Percentiles rank a stretch among this genome's conserved stretches.
Conservation (phyloP, 768 basidiomycete species). For the Amanita phalloides region DNA sequence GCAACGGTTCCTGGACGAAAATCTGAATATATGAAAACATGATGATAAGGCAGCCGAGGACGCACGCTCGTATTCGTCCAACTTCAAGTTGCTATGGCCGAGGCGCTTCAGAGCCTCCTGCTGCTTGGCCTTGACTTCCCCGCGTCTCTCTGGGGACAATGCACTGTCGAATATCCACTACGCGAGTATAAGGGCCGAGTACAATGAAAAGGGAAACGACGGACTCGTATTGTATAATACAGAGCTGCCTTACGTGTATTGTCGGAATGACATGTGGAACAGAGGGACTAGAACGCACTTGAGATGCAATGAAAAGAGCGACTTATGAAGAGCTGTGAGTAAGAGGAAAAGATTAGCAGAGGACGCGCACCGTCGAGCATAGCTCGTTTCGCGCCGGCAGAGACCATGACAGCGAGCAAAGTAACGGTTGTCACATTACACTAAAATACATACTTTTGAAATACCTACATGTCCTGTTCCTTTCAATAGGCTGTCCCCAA, state of each 20-base stretch:
- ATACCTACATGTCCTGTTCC: too few species aligned
- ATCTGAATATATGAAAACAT: background rate
- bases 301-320: slow-evolving; percentile 39
- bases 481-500: too few species aligned
- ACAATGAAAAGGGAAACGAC: slow-evolving; percentile 13
- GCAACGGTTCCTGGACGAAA: slow-evolving; percentile 61
- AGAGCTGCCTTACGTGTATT: slow-evolving; percentile 51
- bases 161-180: slow-evolving; percentile 57
- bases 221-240: slow-evolving; percentile 65
- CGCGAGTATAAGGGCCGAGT: background rate
- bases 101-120: slow-evolving; percentile 58
- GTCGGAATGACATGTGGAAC: slow-evolving; percentile 12
- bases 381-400: slow-evolving; percentile 29
- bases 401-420: slow-evolving; percentile 15
- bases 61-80: slow-evolving; percentile 89
- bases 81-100: slow-evolving; percentile 60
- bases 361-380: slow-evolving; percentile 30
- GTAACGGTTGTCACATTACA: background rate
- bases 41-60: background rate
- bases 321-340: slow-evolving; percentile 22
- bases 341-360: slow-evolving; percentile 1
- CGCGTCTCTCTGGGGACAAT: slow-evolving; percentile 39
- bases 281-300: slow-evolving; percentile 20
- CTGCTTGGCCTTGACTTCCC: slow-evolving; percentile 59
- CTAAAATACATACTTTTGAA: background rate